Percentiles rank a stretch among this genome's conserved stretches.
These are phyloP conservation scores for Prunus padus DNA, from an alignment of 306 rosid genomes.

Conservation along the genomic window DNA sequence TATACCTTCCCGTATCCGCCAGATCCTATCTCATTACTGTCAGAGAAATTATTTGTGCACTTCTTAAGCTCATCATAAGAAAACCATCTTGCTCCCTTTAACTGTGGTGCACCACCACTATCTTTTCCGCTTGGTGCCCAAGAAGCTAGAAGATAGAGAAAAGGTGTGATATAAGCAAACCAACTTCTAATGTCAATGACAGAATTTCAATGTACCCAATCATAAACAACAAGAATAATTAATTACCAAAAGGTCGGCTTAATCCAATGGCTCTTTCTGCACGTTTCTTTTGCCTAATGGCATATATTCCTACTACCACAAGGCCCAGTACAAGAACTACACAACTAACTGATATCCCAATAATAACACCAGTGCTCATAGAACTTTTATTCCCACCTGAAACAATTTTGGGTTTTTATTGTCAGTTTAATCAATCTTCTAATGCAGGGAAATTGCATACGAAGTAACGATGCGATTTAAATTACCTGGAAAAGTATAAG, in stretches of 20 bases:
- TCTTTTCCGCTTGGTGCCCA: conserved; percentile 93
- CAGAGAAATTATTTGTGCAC: conserved; percentile 69
- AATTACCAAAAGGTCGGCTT: conserved; percentile 85
- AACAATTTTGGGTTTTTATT: conserved; percentile 21
- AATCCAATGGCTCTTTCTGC: conserved; percentile 87
- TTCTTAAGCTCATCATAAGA: conserved; percentile 88
- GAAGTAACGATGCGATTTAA: background rate
- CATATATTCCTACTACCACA: conserved; percentile 61
- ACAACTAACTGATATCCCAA: conserved; percentile 62
- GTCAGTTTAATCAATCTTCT: conserved; percentile 23
- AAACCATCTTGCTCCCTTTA: conserved; percentile 98
- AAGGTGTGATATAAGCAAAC: conserved; percentile 18
- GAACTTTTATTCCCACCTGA: conserved; percentile 45
- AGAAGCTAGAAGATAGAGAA: conserved; percentile 55
- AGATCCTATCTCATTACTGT: conserved; percentile 68
- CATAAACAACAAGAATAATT: conserved; percentile 14
- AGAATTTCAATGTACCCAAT: conserved; percentile 1
- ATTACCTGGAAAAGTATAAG: conserved; percentile 73
- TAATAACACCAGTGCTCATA: conserved; percentile 43
- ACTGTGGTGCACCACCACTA: conserved; percentile 94
- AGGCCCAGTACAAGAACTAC: conserved; percentile 61
- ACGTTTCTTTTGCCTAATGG: conserved; percentile 81
- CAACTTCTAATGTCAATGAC: conserved; percentile 13
- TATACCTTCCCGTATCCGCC: conserved; percentile 98
- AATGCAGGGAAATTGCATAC: conserved; percentile 5